A percentile compares a stretch with the other conserved stretches of the same genome.
These are phyloP conservation scores for Knoxdaviesia proteae DNA, from an alignment of 2,329 filamentous ascomycete genomes.

Conservation along the genomic window DNA sequence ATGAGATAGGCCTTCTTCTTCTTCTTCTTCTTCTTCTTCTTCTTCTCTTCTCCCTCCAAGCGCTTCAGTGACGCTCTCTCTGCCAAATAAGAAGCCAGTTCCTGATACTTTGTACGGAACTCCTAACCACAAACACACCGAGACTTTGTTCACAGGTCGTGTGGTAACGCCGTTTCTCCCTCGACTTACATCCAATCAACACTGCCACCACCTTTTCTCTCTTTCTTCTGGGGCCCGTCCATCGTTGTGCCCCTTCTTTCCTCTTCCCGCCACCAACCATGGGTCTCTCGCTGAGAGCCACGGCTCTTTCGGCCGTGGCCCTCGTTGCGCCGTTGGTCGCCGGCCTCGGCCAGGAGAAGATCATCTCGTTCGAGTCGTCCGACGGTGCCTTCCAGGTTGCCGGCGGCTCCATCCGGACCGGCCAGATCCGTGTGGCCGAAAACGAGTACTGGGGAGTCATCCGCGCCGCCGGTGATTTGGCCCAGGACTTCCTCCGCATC, in stretches of 20 bases:
- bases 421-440: slow-evolving; percentile 32
- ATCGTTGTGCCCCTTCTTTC: neutral
- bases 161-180: too few species aligned
- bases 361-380: slow-evolving; percentile 17
- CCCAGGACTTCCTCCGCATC: slow-evolving; percentile 48
- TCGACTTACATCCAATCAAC: too few species aligned
- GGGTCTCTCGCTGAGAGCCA: neutral
- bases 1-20: too few species aligned
- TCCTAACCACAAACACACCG: too few species aligned
- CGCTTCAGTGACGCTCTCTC: too few species aligned
- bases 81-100: too few species aligned
- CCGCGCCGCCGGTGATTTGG: slow-evolving; percentile 45
- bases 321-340: slow-evolving; percentile 8
- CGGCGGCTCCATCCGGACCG: slow-evolving; percentile 14
- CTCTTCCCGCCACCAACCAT: neutral
- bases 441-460: slow-evolving; percentile 49
- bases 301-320: slow-evolving; percentile 4
- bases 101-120: too few species aligned
- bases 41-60: too few species aligned
- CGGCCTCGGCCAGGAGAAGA: slow-evolving; percentile 27
- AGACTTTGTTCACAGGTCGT: too few species aligned
- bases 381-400: slow-evolving; percentile 13
- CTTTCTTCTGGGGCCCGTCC: neutral
- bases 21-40: too few species aligned
- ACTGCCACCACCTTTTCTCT: too few species aligned